Percentiles rank a stretch among this genome's conserved stretches.
Evolutionary conservation across 2,329 filamentous ascomycete species (phyloP).

Genomic region (Diaporthe destruens): DNA sequence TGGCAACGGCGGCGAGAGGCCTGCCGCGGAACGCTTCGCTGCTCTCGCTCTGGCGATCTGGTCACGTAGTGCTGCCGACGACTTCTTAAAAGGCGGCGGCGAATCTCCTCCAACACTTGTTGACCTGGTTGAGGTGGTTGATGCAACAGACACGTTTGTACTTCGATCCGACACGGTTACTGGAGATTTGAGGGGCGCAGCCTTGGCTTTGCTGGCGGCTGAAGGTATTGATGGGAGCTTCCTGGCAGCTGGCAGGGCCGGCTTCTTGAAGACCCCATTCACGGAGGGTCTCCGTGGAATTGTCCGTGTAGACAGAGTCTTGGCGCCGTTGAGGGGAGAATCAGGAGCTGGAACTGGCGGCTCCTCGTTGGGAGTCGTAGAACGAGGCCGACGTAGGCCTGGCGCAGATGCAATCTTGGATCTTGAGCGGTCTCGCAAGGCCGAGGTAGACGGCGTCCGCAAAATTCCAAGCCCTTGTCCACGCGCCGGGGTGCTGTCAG

Average conservation of each 20-base stretch:
- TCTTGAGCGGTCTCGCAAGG: slow-evolving; percentile 44
- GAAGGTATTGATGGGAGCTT: slow-evolving; percentile 45
- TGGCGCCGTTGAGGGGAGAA: slow-evolving; percentile 58
- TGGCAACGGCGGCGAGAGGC: slow-evolving; percentile 38
- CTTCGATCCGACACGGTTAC: slow-evolving; percentile 52
- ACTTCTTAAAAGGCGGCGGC: slow-evolving; percentile 64
- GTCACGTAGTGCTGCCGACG: slow-evolving; percentile 84
- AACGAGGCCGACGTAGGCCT: slow-evolving; percentile 48
- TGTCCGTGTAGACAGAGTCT: slow-evolving; percentile 59
- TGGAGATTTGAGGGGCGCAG: slow-evolving; percentile 55
- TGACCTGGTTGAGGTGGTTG: slow-evolving; percentile 53
- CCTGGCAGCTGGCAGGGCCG: slow-evolving; percentile 60
- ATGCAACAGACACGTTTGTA: slow-evolving; percentile 52
- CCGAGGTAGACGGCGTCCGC: slow-evolving; percentile 51
- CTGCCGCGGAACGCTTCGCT: slow-evolving; percentile 69
- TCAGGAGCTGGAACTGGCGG: slow-evolving; percentile 49
- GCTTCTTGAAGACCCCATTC: slow-evolving; percentile 67
- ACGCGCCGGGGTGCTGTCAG: slow-evolving; percentile 59
- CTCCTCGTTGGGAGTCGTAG: slow-evolving; percentile 57
- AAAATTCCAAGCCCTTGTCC: slow-evolving; percentile 51
- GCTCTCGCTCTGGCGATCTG: slow-evolving; percentile 95
- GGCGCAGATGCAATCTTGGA: slow-evolving; percentile 52
- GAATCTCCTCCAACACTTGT: slow-evolving; percentile 50
- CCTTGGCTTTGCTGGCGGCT: slow-evolving; percentile 55
- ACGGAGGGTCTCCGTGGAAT: slow-evolving; percentile 66